phyloP scores from a whole-genome alignment of 176 grass and related monocot genomes.

The bread wheat (Triticum aestivum) region DNA sequence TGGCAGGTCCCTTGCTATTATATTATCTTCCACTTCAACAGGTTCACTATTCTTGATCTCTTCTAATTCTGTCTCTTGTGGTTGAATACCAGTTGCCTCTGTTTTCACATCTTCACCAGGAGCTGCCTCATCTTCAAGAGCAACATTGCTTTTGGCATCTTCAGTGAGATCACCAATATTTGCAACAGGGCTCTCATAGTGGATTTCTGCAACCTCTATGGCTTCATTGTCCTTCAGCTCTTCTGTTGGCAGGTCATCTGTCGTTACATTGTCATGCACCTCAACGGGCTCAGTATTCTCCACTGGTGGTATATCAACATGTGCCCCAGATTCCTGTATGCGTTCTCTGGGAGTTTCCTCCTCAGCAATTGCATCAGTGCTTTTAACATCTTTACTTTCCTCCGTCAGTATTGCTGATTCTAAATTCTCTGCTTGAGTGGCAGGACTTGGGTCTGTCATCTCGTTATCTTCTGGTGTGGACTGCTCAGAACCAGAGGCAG shows the following conservation, averaged over 20 bases:
- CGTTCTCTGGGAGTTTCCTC: conserved; percentile 5
- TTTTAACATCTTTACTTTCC: conserved; percentile 24
- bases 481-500: conserved; percentile 11
- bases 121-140: neutral
- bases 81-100: neutral
- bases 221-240: conserved; percentile 7
- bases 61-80: conserved; percentile 23
- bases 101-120: neutral
- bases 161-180: neutral
- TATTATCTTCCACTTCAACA: conserved; percentile 15
- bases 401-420: conserved; percentile 23
- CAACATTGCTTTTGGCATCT: neutral
- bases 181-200: conserved; percentile 4
- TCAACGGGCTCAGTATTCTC: conserved; percentile 13
- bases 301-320: conserved; percentile 25
- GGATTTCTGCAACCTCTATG: conserved; percentile 13
- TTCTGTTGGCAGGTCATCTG: conserved; percentile 13
- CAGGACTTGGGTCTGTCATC: conserved; percentile 10
- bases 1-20: neutral
- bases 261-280: conserved; percentile 7
- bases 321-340: neutral
- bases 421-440: conserved; percentile 23
- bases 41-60: conserved; percentile 28
- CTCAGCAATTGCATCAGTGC: conserved; percentile 11
- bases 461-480: neutral